Conservation (phyloP, 2,329 filamentous ascomycete species). For the Fusarium praegraminearum region DNA sequence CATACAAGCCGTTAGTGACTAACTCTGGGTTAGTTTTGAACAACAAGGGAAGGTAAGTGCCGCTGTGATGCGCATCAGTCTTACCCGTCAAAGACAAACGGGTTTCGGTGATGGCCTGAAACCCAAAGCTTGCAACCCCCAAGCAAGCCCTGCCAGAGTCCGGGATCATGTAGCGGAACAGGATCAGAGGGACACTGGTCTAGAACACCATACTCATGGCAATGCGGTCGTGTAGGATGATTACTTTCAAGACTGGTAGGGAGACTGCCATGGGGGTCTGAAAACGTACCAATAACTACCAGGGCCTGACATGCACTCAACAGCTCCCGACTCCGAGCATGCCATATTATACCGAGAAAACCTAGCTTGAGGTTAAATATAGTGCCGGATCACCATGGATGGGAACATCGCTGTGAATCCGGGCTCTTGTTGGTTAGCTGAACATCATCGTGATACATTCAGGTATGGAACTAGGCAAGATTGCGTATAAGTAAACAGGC, state of each 20-base stretch:
- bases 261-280: not conserved
- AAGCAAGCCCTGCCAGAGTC: not conserved
- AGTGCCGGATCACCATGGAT: constrained; percentile 20
- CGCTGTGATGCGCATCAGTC: constrained; percentile 7
- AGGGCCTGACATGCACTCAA: not conserved
- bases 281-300: not conserved
- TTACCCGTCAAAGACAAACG: constrained; percentile 4
- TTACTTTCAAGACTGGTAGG: not conserved
- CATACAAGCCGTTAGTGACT: not conserved
- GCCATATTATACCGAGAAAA: not conserved
- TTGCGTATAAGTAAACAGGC: constrained; percentile 15
- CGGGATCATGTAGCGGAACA: not conserved
- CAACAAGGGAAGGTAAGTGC: not conserved
- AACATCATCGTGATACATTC: constrained; percentile 29
- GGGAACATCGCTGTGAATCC: constrained; percentile 23
- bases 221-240: not conserved
- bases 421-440: constrained; percentile 23
- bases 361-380: constrained; percentile 7
- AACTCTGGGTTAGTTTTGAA: constrained; percentile 1
- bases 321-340: not conserved
- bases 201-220: not conserved
- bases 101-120: constrained; percentile 9
- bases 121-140: not conserved
- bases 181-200: not conserved
- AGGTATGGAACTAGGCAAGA: constrained; percentile 17